These are phyloP conservation scores for Boletus barrowsii DNA, from an alignment of 768 basidiomycete genomes.

Conservation along the genomic window DNA sequence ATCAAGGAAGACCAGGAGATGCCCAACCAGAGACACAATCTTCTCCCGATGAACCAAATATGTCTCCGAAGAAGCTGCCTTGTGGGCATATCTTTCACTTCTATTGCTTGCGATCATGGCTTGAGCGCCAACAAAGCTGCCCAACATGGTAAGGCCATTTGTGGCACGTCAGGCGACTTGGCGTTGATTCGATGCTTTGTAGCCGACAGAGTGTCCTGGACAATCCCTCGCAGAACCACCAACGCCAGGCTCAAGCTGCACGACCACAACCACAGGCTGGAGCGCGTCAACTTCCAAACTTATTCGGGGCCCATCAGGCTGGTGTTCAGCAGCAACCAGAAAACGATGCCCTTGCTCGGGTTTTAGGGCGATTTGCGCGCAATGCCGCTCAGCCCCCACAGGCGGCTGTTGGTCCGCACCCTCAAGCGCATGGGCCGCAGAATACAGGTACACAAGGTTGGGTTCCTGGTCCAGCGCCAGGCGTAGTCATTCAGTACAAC, in stretches of 20 bases:
- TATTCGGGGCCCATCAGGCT: conserved; percentile 26
- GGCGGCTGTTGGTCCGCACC: conserved; percentile 29
- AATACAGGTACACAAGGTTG: conserved; percentile 35
- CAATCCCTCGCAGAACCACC: conserved; percentile 34
- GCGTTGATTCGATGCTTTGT: conserved; percentile 3
- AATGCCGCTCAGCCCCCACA: conserved; percentile 44
- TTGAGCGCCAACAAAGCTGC: conserved; percentile 97
- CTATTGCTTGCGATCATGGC: conserved; percentile 94
- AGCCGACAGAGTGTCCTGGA: conserved; percentile 82
- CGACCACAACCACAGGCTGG: conserved; percentile 28
- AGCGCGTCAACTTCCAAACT: conserved; percentile 32
- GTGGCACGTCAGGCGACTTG: background rate
- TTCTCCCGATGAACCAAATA: conserved; percentile 73
- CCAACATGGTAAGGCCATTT: conserved; percentile 81
- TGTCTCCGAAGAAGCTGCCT: conserved; percentile 92
- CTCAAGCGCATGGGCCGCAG: conserved; percentile 31
- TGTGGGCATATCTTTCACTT: conserved; percentile 99
- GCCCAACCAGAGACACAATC: conserved; percentile 19
- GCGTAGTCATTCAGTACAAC: conserved; percentile 61
- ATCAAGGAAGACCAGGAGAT: conserved; percentile 33
- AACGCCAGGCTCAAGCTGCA: conserved; percentile 25
- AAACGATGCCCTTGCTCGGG: conserved; percentile 37
- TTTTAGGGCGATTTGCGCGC: conserved; percentile 53
- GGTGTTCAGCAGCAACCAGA: conserved; percentile 35
- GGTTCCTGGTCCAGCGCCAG: conserved; percentile 37